Evolutionary conservation across 352 stramenopile genomes (phyloP).

Genomic region (Globisporangium alternatum): DNA sequence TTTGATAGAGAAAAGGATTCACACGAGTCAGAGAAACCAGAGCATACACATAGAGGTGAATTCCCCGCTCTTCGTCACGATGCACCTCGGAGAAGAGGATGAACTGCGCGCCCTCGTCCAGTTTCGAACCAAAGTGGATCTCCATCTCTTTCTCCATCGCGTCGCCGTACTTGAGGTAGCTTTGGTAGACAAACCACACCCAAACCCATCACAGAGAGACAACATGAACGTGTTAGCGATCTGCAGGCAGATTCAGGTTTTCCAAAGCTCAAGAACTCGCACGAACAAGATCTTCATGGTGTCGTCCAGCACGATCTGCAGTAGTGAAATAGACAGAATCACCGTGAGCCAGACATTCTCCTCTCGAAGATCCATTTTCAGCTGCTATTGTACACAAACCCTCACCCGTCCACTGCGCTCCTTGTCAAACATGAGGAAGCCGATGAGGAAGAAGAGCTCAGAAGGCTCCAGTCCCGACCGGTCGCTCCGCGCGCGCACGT

Average conservation of each 20-base stretch:
- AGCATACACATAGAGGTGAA: neutral
- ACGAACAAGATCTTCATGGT: slow-evolving; percentile 74
- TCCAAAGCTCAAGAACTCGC: neutral
- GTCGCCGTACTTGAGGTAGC: slow-evolving; percentile 74
- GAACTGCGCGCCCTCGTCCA: slow-evolving; percentile 59
- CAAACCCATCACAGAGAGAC: slow-evolving; percentile 2
- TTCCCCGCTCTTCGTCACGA: no score
- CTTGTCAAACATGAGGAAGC: slow-evolving; percentile 84
- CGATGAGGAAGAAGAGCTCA: slow-evolving; percentile 81
- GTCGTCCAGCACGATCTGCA: slow-evolving; percentile 70
- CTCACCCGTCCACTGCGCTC: slow-evolving; percentile 39
- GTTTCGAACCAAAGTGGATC: slow-evolving; percentile 58
- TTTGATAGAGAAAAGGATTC: neutral
- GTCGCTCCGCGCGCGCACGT: slow-evolving; percentile 60
- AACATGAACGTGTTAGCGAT: slow-evolving; percentile 3
- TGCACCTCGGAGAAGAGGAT: slow-evolving; percentile 62
- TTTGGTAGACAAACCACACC: slow-evolving; percentile 7
- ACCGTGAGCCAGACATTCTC: neutral
- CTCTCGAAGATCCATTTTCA: neutral
- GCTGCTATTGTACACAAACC: neutral
- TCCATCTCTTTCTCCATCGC: slow-evolving; percentile 83
- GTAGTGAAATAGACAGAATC: neutral
- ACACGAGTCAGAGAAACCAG: neutral
- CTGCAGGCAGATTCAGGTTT: no score
- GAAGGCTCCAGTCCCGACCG: slow-evolving; percentile 63